These are phyloP conservation scores for Trichoderma brevicompactum DNA, from an alignment of 2,329 filamentous ascomycete genomes.

Conservation along the genomic window DNA sequence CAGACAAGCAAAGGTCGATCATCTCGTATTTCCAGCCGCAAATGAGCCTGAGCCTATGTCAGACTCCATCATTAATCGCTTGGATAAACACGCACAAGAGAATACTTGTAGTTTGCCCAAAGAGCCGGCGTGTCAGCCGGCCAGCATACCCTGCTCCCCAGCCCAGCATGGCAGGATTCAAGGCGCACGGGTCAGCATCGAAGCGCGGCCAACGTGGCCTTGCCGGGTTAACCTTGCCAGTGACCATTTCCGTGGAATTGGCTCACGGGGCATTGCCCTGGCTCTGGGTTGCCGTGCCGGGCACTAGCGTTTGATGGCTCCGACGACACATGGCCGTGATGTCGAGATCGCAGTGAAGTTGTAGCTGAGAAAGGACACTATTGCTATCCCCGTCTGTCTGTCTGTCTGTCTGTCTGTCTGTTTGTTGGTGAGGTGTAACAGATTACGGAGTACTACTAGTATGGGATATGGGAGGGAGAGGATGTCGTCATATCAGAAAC, in stretches of 20 bases:
- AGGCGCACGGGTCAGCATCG: constrained; percentile 18
- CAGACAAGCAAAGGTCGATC: too few species aligned
- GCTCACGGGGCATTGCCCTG: constrained; percentile 23
- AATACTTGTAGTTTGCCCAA: too few species aligned
- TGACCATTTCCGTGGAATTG: constrained; percentile 26
- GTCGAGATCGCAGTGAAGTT: neutral
- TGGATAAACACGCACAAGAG: neutral
- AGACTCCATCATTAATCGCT: too few species aligned
- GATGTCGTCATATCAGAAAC: too few species aligned
- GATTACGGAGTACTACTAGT: too few species aligned
- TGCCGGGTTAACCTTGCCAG: constrained; percentile 20
- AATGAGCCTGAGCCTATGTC: too few species aligned
- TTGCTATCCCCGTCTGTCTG: too few species aligned
- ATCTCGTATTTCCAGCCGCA: too few species aligned
- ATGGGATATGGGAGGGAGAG: too few species aligned
- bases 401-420: too few species aligned
- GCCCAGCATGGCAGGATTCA: constrained; percentile 1
- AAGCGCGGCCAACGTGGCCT: constrained; percentile 25
- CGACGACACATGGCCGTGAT: constrained; percentile 6
- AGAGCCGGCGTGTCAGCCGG: neutral
- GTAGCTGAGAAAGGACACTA: too few species aligned
- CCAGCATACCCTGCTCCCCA: neutral
- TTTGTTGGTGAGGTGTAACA: too few species aligned
- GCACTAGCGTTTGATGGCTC: constrained; percentile 17
- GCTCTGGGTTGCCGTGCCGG: constrained; percentile 25